A percentile compares a stretch with the other conserved stretches of the same genome.
phyloP scores from a whole-genome alignment of 2,329 filamentous ascomycete genomes.

The Colletotrichum magnum region DNA sequence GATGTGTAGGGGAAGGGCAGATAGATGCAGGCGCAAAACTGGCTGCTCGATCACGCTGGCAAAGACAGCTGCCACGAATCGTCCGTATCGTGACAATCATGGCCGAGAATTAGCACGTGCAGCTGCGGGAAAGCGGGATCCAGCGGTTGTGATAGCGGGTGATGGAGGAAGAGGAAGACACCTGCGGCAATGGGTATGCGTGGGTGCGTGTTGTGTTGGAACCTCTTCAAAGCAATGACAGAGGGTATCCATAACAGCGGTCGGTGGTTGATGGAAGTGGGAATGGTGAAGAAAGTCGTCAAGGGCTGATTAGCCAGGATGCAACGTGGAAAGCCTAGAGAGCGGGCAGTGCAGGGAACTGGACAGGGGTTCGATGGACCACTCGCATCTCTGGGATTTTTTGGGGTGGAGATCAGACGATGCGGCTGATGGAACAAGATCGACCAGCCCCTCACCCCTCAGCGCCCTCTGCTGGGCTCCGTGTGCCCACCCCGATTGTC shows the following conservation, averaged over 20 bases:
- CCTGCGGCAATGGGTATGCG: not conserved
- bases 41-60: conserved; percentile 11
- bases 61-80: not conserved
- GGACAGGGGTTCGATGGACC: conserved; percentile 33
- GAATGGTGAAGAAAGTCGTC: conserved; percentile 34
- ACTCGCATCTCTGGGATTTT: conserved; percentile 41
- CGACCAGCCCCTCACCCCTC: conserved; percentile 33
- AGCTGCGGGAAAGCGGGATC: conserved; percentile 22
- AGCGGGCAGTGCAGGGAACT: conserved; percentile 32
- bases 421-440: conserved; percentile 42
- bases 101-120: conserved; percentile 8
- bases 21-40: not conserved
- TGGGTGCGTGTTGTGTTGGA: not conserved
- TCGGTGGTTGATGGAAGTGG: conserved; percentile 8
- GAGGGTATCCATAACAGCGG: conserved; percentile 11
- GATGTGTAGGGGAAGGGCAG: not conserved
- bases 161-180: not conserved
- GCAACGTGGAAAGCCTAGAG: conserved; percentile 38
- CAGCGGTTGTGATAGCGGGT: not conserved
- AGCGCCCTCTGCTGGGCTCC: conserved; percentile 8
- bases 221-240: not conserved
- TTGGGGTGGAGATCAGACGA: conserved; percentile 39
- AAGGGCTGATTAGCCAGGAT: conserved; percentile 34
- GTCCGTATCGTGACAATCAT: conserved; percentile 13
- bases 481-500: conserved; percentile 2